These are phyloP conservation scores for Fusarium globosum DNA, from an alignment of 2,329 filamentous ascomycete species.

Conservation along the genomic window DNA sequence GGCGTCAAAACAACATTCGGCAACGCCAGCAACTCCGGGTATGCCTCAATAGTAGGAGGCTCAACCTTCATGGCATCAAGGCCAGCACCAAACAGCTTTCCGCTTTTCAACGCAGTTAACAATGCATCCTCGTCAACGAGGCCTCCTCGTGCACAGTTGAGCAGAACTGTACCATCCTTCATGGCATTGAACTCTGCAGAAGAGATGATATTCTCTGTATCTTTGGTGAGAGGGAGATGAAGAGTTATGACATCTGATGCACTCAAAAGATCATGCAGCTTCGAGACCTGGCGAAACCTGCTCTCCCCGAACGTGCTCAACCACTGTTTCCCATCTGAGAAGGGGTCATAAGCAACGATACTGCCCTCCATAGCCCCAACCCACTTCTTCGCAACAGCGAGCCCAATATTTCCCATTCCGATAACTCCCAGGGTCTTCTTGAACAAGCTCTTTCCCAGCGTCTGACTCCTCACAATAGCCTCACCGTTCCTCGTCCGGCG, in stretches of 20 bases:
- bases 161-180: background rate
- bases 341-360: background rate
- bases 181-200: background rate
- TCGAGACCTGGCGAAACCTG: background rate
- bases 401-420: background rate
- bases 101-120: background rate
- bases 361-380: background rate
- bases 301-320: fast-evolving
- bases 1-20: background rate
- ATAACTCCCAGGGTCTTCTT: background rate
- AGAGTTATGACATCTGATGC: background rate
- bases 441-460: background rate
- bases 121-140: background rate
- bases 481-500: background rate
- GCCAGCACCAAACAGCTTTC: background rate
- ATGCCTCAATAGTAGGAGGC: background rate
- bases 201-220: background rate
- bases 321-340: background rate
- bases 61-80: background rate
- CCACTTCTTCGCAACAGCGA: constrained; percentile 4
- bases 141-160: background rate
- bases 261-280: background rate
- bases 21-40: background rate
- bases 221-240: background rate
- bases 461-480: background rate